Evolutionary conservation across 345 rosid genomes (phyloP).

Genomic region (Pelargonium nanum): DNA sequence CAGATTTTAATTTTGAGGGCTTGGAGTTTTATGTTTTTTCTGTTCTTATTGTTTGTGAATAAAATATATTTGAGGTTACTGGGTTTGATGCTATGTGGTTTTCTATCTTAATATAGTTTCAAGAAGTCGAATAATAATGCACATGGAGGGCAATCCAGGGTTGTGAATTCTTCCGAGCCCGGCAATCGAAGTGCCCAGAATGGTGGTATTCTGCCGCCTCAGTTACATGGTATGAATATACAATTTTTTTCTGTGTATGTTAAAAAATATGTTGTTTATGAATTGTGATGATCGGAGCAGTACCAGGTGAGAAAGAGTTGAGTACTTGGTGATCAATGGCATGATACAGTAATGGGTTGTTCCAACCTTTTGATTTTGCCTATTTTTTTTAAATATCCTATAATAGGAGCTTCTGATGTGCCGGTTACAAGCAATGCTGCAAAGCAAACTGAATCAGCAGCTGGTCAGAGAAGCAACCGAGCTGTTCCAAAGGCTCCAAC

Average conservation of each 20-base stretch:
- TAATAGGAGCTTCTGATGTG: constrained; percentile 38
- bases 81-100: not conserved
- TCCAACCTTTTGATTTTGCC: not conserved
- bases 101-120: constrained; percentile 23
- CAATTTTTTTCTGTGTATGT: not conserved
- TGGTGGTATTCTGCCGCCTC: constrained; percentile 44
- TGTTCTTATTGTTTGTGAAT: not conserved
- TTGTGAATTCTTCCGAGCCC: constrained; percentile 23
- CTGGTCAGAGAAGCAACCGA: constrained; percentile 31
- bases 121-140: constrained; percentile 55
- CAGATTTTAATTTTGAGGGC: not conserved
- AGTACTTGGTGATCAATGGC: not conserved
- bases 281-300: not conserved
- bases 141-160: constrained; percentile 67
- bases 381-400: not conserved
- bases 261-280: not conserved
- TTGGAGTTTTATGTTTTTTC: not conserved
- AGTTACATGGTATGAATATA: constrained; percentile 45
- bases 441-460: constrained; percentile 34
- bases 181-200: constrained; percentile 32
- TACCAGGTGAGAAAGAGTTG: not conserved
- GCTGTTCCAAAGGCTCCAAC: constrained; percentile 74
- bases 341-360: constrained; percentile 1
- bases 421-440: constrained; percentile 24
- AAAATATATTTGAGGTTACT: not conserved